Conservation (phyloP, 1,284 basidiomycete genomes). For the Puccinia polysora region DNA sequence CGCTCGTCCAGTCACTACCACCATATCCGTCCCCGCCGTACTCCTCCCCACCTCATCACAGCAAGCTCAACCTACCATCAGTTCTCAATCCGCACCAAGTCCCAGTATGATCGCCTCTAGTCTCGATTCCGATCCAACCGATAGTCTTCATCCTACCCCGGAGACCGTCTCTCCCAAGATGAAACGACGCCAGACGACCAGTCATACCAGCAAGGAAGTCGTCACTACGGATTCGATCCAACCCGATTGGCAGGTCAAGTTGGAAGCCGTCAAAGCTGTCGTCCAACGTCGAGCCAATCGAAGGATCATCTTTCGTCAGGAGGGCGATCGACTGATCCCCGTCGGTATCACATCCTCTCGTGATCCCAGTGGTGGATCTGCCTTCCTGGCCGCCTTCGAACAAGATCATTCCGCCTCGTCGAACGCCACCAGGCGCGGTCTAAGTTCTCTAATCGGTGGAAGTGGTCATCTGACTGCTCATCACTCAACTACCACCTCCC, state of each 20-base stretch:
- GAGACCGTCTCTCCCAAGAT: neutral
- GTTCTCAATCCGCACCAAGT: slow-evolving; percentile 24
- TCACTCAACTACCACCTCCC: slow-evolving; percentile 19
- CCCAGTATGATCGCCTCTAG: slow-evolving; percentile 18
- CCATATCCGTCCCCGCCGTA: neutral
- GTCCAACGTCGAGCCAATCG: slow-evolving; percentile 85
- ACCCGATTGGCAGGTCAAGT: slow-evolving; percentile 89
- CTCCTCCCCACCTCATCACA: neutral
- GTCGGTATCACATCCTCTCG: slow-evolving; percentile 73
- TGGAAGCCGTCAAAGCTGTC: slow-evolving; percentile 79
- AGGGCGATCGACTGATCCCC: slow-evolving; percentile 91
- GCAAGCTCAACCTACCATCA: neutral
- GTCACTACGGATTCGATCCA: slow-evolving; percentile 59
- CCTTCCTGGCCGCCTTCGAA: slow-evolving; percentile 56
- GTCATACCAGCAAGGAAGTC: slow-evolving; percentile 61
- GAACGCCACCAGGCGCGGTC: slow-evolving; percentile 36
- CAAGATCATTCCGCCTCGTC: slow-evolving; percentile 56
- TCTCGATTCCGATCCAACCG: slow-evolving; percentile 2
- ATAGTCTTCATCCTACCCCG: no score
- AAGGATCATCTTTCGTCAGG: slow-evolving; percentile 95
- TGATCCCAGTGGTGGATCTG: slow-evolving; percentile 57
- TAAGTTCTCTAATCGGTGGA: slow-evolving; percentile 26
- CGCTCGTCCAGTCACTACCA: neutral
- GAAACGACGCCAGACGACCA: slow-evolving; percentile 30
- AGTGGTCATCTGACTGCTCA: slow-evolving; percentile 43